Percentiles rank a stretch among this genome's conserved stretches.
Evolutionary conservation across 176 grass and related monocot genomes (phyloP).

Genomic region (Saccharum spontaneum): DNA sequence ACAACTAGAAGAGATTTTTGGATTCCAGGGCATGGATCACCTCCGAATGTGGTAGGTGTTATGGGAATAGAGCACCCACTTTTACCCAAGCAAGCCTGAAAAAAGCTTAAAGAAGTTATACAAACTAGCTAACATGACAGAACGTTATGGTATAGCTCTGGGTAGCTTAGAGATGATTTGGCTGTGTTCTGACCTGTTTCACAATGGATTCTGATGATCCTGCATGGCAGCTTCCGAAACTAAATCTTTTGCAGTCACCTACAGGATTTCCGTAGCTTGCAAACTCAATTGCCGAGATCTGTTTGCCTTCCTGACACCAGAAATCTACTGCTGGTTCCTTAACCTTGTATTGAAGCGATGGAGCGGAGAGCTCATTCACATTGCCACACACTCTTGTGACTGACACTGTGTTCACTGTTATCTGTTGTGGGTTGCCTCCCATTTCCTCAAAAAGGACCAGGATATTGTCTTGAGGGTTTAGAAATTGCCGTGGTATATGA

Average conservation of each 20-base stretch:
- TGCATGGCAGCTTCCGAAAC: constrained; percentile 52
- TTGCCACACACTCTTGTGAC: constrained; percentile 41
- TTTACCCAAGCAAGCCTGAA: constrained; percentile 57
- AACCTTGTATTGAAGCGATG: constrained; percentile 21
- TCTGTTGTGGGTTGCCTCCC: constrained; percentile 63
- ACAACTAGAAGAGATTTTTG: constrained; percentile 55
- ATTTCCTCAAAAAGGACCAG: constrained; percentile 85
- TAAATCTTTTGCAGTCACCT: constrained; percentile 32
- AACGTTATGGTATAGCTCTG: neutral
- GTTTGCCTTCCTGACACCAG: constrained; percentile 47
- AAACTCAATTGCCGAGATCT: constrained; percentile 48
- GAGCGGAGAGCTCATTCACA: constrained; percentile 29
- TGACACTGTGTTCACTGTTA: constrained; percentile 66
- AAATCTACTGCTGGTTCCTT: constrained; percentile 34
- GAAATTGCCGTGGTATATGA: constrained; percentile 74
- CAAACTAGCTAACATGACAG: neutral
- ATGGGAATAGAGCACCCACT: constrained; percentile 47
- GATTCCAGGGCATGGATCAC: constrained; percentile 47
- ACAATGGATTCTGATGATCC: constrained; percentile 22
- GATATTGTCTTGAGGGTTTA: constrained; percentile 52
- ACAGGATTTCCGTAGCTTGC: constrained; percentile 55
- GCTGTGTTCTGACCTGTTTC: constrained; percentile 37
- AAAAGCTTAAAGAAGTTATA: neutral
- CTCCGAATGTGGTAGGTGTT: constrained; percentile 28
- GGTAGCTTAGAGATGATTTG: neutral